Evolutionary conservation across 129 eudicot species (phyloP).

Genomic region (Helianthus tuberosus): DNA sequence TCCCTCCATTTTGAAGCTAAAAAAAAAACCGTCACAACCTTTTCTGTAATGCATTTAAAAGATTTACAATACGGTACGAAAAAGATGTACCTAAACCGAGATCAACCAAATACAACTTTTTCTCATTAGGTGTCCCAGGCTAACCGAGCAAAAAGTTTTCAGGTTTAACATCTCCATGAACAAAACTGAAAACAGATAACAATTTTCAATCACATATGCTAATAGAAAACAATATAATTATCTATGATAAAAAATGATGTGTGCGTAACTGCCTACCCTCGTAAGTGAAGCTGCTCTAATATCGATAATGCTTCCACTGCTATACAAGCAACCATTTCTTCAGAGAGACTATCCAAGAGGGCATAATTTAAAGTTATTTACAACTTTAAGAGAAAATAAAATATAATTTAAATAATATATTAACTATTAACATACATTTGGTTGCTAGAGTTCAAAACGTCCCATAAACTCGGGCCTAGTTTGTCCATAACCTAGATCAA

Average conservation of each 20-base stretch:
- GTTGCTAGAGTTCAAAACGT: constrained; percentile 81
- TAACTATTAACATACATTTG: constrained; percentile 43
- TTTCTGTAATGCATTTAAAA: not conserved
- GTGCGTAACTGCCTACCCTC: constrained; percentile 49
- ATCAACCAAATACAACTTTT: constrained; percentile 82
- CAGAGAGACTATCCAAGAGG: constrained; percentile 56
- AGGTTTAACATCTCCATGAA: constrained; percentile 97
- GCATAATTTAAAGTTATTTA: not conserved
- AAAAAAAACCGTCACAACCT: not conserved
- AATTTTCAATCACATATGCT: not conserved
- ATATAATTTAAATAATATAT: not conserved
- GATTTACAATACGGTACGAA: not conserved
- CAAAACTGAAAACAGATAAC: constrained; percentile 51
- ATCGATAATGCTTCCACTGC: constrained; percentile 89
- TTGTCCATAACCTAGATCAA: constrained; percentile 84
- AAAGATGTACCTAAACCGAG: constrained; percentile 73
- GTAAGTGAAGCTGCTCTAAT: constrained; percentile 72
- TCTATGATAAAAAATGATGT: not conserved
- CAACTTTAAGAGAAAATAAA: not conserved
- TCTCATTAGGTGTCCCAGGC: constrained; percentile 79
- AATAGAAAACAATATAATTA: not conserved
- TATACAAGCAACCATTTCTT: constrained; percentile 91
- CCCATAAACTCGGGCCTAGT: constrained; percentile 97
- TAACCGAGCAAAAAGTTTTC: constrained; percentile 93
- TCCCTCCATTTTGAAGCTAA: constrained; percentile 92